Base-by-base conservation (phyloP, 2,329 filamentous ascomycete genomes). In the Colletotrichum musae region DNA sequence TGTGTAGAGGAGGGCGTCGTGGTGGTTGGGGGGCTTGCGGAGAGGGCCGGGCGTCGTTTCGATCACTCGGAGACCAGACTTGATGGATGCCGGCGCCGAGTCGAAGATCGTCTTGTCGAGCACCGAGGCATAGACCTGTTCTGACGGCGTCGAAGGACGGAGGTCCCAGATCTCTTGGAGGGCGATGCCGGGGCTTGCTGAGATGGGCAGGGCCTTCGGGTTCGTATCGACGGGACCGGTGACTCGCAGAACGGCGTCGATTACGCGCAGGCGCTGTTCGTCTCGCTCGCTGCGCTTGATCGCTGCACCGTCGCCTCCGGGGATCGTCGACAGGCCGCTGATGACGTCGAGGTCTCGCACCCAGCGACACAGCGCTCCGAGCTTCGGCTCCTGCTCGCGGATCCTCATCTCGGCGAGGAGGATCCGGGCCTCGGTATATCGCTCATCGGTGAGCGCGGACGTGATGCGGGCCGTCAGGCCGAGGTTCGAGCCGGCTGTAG, bases 291-390 rank as follows among this genome's bases (percentile, higher is more conserved):
- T 81, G 43, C 86, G 82, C 61, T 81, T 73, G 3, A 78, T 71
- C 1, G 70, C 75, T 15, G 47, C 77, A 76, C 68, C 58, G 2
- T 71, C 36, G 5, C 83, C 83, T 2, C 82, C 82, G 0, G 87
- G 81, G 61, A 87, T 82, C 24, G 89, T 88, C 4, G 89, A 89
- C 7, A 92, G 79, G 2, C 90, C 90, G 72, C 88, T 91, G 58
- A 92, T 88, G 26, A 92, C 88, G 73, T 93, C 91, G 28, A 93
- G 81, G 74, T 92, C 91, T 66, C 91, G 86, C 5, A 93, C 91
- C 91, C 91, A 93, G 65, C 91, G 88, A 77, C 91, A 93, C 7
- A 93, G 79, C 1, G 91, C 90, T 21, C 91, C 91, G 0, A 93
- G 80, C 72, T 92, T 92, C 0, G 91, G 91, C 18, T 87, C 85